phyloP scores from a whole-genome alignment of 208 protist genomes.

The Acanthamoeba divionensis region DNA sequence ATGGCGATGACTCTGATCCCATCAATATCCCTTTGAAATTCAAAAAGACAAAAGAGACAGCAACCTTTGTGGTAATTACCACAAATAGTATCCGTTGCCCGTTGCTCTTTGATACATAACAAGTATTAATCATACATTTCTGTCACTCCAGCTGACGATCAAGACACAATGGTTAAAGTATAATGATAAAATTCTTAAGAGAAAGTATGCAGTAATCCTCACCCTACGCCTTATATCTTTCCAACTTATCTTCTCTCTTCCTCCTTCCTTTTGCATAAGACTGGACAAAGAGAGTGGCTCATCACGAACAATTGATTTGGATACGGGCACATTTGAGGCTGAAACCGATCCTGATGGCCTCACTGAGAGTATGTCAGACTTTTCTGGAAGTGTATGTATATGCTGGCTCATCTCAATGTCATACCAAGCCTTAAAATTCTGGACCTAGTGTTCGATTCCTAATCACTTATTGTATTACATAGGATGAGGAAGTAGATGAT shows the following conservation, averaged over 20 bases:
- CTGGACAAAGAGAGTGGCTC: slow-evolving; percentile 8
- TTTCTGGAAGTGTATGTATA: background rate
- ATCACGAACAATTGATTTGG: background rate
- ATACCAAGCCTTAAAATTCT: background rate
- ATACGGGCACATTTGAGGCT: slow-evolving; percentile 22
- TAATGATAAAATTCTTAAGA: slow-evolving; percentile 35
- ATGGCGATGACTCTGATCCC: slow-evolving; percentile 16
- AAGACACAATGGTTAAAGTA: slow-evolving; percentile 45
- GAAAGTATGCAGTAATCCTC: background rate
- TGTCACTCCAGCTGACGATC: slow-evolving; percentile 24
- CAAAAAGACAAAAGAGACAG: slow-evolving; percentile 38
- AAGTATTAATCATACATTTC: background rate
- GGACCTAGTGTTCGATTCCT: background rate
- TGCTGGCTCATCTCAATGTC: background rate
- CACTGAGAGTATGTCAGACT: background rate
- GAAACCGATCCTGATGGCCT: slow-evolving; percentile 35
- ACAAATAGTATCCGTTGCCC: background rate
- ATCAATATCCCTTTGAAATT: slow-evolving; percentile 45
- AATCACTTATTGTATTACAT: background rate
- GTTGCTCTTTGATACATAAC: background rate
- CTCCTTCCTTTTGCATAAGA: background rate
- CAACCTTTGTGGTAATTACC: background rate
- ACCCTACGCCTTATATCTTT: background rate
- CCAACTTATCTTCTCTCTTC: background rate
- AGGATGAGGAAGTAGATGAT: slow-evolving; percentile 15